These are phyloP conservation scores for Pseudopyricularia cyperi DNA, from an alignment of 2,329 filamentous ascomycete species.

Conservation along the genomic window DNA sequence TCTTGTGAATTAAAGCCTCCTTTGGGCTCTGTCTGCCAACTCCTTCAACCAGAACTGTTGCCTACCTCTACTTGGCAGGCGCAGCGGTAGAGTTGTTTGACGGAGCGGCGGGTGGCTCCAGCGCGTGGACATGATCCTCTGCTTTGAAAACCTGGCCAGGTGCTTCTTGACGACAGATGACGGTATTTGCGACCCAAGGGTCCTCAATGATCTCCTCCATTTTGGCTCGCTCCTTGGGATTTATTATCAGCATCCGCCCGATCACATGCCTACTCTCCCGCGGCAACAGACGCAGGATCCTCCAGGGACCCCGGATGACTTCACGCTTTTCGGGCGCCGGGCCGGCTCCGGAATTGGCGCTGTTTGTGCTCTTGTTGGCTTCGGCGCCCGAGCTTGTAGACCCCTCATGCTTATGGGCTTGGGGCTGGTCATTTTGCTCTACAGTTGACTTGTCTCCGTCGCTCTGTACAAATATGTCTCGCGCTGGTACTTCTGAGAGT, in stretches of 20 bases:
- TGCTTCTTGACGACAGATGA: constrained; percentile 70
- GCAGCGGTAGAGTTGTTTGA: constrained; percentile 16
- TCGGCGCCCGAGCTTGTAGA: not conserved
- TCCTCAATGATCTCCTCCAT: constrained; percentile 81
- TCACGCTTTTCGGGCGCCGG: constrained; percentile 46
- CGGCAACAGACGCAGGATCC: constrained; percentile 74
- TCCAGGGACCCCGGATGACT: constrained; percentile 84
- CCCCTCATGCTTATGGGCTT: not conserved
- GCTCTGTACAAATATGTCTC: constrained; percentile 11
- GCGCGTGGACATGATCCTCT: constrained; percentile 67
- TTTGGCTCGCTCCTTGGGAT: constrained; percentile 69
- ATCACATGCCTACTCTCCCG: constrained; percentile 85
- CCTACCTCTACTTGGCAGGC: constrained; percentile 8
- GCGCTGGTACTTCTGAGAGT: constrained; percentile 3
- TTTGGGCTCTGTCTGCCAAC: no score
- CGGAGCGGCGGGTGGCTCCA: constrained; percentile 52
- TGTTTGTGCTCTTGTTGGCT: not conserved
- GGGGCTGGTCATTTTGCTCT: constrained; percentile 8
- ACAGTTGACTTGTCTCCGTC: constrained; percentile 3
- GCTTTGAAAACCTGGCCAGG: constrained; percentile 58
- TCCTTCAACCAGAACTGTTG: no score
- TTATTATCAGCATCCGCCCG: constrained; percentile 80
- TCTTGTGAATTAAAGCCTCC: no score
- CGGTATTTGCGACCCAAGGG: constrained; percentile 75
- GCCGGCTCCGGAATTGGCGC: constrained; percentile 2